Evolutionary conservation across 2,329 filamentous ascomycete species (phyloP).

Genomic region (Scolecobasidium constrictum): DNA sequence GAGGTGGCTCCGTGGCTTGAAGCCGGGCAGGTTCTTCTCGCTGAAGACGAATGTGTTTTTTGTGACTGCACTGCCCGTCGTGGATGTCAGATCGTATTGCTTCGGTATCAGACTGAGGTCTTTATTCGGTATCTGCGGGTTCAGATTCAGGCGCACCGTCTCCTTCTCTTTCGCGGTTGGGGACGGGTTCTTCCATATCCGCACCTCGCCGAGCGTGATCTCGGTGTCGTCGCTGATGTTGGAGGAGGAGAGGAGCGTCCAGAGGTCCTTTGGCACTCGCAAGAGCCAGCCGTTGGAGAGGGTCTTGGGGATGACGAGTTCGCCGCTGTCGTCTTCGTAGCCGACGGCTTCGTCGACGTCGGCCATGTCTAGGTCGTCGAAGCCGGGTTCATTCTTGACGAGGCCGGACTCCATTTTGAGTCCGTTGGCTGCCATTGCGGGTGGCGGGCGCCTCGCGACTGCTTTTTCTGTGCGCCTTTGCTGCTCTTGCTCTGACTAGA

Average conservation of each 20-base stretch:
- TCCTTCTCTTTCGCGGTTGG: constrained; percentile 9
- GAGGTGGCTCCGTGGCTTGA: constrained; percentile 30
- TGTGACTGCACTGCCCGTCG: constrained; percentile 39
- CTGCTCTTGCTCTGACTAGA: too few relatives aligned
- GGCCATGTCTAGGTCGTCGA: constrained; percentile 21
- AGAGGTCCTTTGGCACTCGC: constrained; percentile 28
- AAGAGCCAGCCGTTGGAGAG: constrained; percentile 23
- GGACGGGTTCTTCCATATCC: constrained; percentile 15
- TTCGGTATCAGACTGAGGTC: constrained; percentile 8
- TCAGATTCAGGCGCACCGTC: constrained; percentile 11
- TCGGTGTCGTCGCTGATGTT: constrained; percentile 26
- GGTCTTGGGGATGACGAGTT: constrained; percentile 24
- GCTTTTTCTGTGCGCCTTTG: too few relatives aligned
- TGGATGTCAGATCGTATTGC: constrained; percentile 59
- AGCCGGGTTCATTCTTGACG: constrained; percentile 23
- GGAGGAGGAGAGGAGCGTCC: constrained; percentile 19
- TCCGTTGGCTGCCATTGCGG: constrained; percentile 25
- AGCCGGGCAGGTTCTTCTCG: constrained; percentile 82
- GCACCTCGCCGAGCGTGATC: constrained; percentile 26
- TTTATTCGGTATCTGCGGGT: constrained; percentile 4
- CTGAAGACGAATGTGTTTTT: constrained; percentile 87
- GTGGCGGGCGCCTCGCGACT: too few relatives aligned
- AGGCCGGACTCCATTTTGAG: constrained; percentile 28
- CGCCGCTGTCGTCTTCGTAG: constrained; percentile 33
- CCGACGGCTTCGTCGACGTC: constrained; percentile 25